Percentiles rank a stretch among this genome's conserved stretches.
Evolutionary conservation across 768 basidiomycete genomes (phyloP).

Genomic region (Lactifluus volemus): DNA sequence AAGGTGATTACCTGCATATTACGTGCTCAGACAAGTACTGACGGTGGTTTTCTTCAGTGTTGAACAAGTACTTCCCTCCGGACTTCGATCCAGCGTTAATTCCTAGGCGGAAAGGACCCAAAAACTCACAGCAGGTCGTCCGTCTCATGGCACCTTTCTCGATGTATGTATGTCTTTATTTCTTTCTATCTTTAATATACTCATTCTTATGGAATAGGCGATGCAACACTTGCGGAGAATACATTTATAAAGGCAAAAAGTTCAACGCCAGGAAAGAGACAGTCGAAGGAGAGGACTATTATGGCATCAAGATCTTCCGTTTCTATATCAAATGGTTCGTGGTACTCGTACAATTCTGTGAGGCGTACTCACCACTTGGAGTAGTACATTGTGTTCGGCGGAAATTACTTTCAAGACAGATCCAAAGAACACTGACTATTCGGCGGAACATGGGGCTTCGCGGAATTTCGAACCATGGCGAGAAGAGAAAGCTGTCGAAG

Average conservation of each 20-base stretch:
- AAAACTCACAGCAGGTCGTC: conserved; percentile 94
- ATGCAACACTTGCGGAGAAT: conserved; percentile 94
- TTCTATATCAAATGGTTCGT: conserved; percentile 88
- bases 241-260: conserved; percentile 99
- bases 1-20: conserved; percentile 39
- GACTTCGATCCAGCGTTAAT: conserved; percentile 98
- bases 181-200: background rate
- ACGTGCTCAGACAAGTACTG: background rate
- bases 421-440: conserved; percentile 93
- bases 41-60: conserved; percentile 39
- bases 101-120: conserved; percentile 79
- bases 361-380: conserved; percentile 15
- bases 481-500: conserved; percentile 67
- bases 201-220: conserved; percentile 43
- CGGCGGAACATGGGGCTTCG: conserved; percentile 92
- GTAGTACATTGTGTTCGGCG: conserved; percentile 87
- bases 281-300: conserved; percentile 93
- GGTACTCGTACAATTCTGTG: conserved; percentile 21
- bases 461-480: conserved; percentile 98
- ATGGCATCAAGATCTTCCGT: conserved; percentile 94
- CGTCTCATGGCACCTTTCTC: conserved; percentile 99
- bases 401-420: conserved; percentile 99
- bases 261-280: conserved; percentile 99
- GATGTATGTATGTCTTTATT: conserved; percentile 48
- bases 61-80: conserved; percentile 96